A percentile compares a stretch with the other conserved stretches of the same genome.
Evolutionary conservation across 2,329 filamentous ascomycete species (phyloP).

Genomic region (Diplodia scrobiculata): DNA sequence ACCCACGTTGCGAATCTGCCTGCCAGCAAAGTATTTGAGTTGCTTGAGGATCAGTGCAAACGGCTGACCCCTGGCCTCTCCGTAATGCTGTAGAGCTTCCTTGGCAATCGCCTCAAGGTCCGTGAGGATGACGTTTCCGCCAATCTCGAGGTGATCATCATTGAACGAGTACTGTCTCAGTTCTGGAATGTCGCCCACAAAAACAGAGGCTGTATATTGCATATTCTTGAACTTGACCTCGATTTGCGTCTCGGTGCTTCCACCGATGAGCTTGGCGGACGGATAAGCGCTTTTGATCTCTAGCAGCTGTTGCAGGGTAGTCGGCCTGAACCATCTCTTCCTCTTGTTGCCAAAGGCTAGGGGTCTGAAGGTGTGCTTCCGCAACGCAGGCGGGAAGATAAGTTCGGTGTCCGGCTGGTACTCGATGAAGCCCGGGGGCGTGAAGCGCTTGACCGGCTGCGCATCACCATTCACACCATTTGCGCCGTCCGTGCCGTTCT

Average conservation of each 20-base stretch:
- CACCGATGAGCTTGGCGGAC: constrained; percentile 89
- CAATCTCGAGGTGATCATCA: constrained; percentile 83
- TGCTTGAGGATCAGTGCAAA: constrained; percentile 93
- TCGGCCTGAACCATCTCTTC: constrained; percentile 90
- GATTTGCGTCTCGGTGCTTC: constrained; percentile 96
- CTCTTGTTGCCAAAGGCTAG: constrained; percentile 90
- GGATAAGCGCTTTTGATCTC: constrained; percentile 88
- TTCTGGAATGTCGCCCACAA: constrained; percentile 89
- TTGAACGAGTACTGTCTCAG: constrained; percentile 78
- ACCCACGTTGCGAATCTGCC: constrained; percentile 96
- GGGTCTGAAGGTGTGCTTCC: constrained; percentile 78
- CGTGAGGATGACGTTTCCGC: constrained; percentile 88
- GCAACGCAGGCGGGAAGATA: constrained; percentile 86
- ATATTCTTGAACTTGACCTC: constrained; percentile 98
- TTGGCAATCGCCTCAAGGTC: constrained; percentile 85
- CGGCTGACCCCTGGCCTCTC: constrained; percentile 69
- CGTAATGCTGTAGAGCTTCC: constrained; percentile 78
- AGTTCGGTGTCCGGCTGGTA: constrained; percentile 93
- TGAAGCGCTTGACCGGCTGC: constrained; percentile 64
- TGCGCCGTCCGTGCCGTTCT: constrained; percentile 45
- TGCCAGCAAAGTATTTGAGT: constrained; percentile 88
- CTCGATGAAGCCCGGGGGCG: constrained; percentile 86
- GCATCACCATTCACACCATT: constrained; percentile 45
- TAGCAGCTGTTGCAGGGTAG: constrained; percentile 80
- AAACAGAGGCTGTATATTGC: constrained; percentile 86